Evolutionary conservation across 2,329 filamentous ascomycete species (phyloP).

Genomic region (Phyllosticta citriasiana): DNA sequence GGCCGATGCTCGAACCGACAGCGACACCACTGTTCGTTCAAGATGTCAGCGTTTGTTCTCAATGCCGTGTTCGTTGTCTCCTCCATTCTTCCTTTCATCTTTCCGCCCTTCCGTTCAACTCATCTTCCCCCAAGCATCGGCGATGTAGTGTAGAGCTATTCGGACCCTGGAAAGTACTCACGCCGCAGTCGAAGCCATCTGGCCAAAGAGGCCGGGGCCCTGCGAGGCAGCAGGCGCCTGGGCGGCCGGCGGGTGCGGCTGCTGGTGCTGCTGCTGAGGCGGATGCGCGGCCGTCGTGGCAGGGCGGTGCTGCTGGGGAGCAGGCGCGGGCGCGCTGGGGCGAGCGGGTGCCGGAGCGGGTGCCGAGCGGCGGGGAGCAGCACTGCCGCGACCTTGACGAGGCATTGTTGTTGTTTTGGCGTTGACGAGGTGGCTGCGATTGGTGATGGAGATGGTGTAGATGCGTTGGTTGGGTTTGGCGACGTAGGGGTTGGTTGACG

Average conservation of each 20-base stretch:
- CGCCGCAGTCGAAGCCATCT: slow-evolving; percentile 98
- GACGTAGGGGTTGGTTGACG: not conserved
- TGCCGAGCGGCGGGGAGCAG: slow-evolving; percentile 33
- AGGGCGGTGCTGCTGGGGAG: slow-evolving; percentile 51
- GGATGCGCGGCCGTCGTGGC: slow-evolving; percentile 54
- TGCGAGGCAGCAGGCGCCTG: slow-evolving; percentile 40
- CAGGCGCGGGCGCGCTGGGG: slow-evolving; percentile 52
- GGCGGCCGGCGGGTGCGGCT: slow-evolving; percentile 42
- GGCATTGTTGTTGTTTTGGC: slow-evolving; percentile 26
- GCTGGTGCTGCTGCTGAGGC: slow-evolving; percentile 27
- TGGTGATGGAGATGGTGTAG: not conserved
- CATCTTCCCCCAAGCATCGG: not conserved
- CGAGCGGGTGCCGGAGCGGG: slow-evolving; percentile 38
- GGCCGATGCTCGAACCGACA: slow-evolving; percentile 88
- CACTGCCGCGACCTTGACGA: slow-evolving; percentile 38
- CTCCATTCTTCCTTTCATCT: not conserved
- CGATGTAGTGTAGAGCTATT: not conserved
- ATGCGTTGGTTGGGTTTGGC: not conserved
- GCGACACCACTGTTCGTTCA: slow-evolving; percentile 68
- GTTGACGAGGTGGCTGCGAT: not conserved
- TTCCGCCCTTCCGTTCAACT: not conserved
- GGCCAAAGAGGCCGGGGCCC: slow-evolving; percentile 80
- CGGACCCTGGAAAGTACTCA: slow-evolving; percentile 44
- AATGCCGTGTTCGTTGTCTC: not conserved
- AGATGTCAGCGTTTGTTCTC: not conserved